Percentiles rank a stretch among this genome's conserved stretches.
phyloP scores from a whole-genome alignment of 2,329 filamentous ascomycete species.

The Alternaria panax region DNA sequence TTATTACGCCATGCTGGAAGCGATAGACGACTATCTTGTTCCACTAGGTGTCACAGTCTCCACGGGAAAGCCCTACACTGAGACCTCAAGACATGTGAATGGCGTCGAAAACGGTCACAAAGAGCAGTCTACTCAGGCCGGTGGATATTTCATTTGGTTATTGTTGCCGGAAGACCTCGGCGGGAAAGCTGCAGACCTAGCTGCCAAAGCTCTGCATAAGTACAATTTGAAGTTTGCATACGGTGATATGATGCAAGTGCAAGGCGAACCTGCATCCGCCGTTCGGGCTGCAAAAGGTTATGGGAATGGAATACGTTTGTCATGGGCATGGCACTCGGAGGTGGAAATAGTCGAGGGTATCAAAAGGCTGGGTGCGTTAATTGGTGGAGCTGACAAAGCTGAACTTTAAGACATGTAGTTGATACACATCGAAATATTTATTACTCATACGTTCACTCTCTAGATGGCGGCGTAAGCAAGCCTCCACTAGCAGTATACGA shows the following conservation, averaged over 20 bases:
- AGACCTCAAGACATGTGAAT: background rate
- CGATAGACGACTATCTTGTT: constrained; percentile 64
- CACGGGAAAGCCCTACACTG: background rate
- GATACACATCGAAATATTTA: background rate
- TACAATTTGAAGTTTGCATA: constrained; percentile 70
- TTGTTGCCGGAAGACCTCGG: background rate
- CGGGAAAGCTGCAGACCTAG: background rate
- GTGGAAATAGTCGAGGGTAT: constrained; percentile 23
- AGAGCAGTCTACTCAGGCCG: background rate
- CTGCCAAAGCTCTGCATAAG: constrained; percentile 59
- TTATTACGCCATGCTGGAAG: constrained; percentile 61
- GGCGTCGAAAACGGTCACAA: no score
- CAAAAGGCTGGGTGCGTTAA: constrained; percentile 12
- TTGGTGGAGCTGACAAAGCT: background rate
- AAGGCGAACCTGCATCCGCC: constrained; percentile 25
- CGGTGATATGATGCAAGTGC: constrained; percentile 69
- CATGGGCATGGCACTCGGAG: constrained; percentile 24
- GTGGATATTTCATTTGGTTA: background rate
- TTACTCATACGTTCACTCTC: background rate
- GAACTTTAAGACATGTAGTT: background rate
- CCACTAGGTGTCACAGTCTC: constrained; percentile 45
- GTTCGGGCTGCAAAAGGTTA: constrained; percentile 15
- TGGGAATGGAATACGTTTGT: constrained; percentile 22
- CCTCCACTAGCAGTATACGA: constrained; percentile 18
- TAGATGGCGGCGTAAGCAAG: constrained; percentile 23